Conservation (phyloP, 2,329 filamentous ascomycete species). For the Talaromyces sp. region DNA sequence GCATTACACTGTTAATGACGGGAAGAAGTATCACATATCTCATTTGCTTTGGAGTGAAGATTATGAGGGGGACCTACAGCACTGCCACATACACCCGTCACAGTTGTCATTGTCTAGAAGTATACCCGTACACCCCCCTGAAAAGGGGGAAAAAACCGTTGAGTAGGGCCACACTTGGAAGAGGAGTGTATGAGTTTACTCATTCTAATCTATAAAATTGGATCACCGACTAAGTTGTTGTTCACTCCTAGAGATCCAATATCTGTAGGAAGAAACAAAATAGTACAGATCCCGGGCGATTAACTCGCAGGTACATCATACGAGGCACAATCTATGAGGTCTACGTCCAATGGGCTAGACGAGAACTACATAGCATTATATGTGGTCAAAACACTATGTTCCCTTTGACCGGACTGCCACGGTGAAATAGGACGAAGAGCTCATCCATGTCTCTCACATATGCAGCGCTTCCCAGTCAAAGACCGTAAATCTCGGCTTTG, state of each 20-base stretch:
- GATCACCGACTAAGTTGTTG: background rate
- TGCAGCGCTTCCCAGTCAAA: background rate
- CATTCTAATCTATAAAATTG: background rate
- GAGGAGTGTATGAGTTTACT: background rate
- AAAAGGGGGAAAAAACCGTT: background rate
- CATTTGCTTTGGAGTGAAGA: background rate
- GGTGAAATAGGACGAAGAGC: too few species aligned
- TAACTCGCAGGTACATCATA: background rate
- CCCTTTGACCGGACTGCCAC: background rate
- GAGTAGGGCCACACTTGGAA: background rate
- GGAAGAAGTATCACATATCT: background rate
- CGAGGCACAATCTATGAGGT: background rate
- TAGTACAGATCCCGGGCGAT: too few species aligned
- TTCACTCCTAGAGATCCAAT: too few species aligned
- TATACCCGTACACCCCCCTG: background rate
- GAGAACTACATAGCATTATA: background rate
- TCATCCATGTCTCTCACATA: too few species aligned
- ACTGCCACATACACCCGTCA: background rate
- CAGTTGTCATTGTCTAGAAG: background rate
- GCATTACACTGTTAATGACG: background rate
- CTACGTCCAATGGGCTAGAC: background rate
- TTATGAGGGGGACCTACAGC: background rate
- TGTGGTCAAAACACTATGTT: background rate
- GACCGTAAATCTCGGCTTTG: too few species aligned
- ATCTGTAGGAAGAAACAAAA: background rate